Percentiles rank a stretch among this genome's conserved stretches.
Evolutionary conservation across 257 asterid genomes (phyloP).

Genomic region (Lycium ferocissimum): DNA sequence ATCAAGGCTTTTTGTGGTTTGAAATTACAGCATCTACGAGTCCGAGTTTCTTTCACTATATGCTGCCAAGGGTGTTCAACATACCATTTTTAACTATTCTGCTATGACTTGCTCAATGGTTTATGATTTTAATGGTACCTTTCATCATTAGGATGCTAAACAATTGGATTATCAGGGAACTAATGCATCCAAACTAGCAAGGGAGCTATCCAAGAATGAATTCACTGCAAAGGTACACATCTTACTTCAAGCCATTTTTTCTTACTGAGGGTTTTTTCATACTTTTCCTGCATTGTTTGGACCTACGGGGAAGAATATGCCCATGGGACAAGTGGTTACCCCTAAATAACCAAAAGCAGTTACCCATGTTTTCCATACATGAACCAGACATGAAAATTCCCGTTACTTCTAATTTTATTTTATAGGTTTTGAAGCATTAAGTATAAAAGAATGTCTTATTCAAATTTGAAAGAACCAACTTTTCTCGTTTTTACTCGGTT

Average conservation of each 20-base stretch:
- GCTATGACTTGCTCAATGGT: neutral
- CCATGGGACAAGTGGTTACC: neutral
- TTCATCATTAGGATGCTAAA: slow-evolving; percentile 42
- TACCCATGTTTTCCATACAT: neutral
- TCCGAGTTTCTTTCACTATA: neutral
- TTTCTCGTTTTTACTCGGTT: neutral
- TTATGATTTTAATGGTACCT: slow-evolving; percentile 19
- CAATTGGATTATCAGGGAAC: slow-evolving; percentile 34
- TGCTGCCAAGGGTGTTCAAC: neutral
- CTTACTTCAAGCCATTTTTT: neutral
- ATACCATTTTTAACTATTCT: neutral
- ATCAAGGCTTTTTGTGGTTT: neutral
- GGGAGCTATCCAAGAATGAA: slow-evolving; percentile 41
- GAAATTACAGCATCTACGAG: neutral
- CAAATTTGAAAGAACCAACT: neutral
- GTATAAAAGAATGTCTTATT: neutral
- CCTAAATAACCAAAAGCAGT: slow-evolving; percentile 5
- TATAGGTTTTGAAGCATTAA: neutral
- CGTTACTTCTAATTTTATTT: neutral
- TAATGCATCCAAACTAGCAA: slow-evolving; percentile 24
- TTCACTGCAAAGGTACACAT: slow-evolving; percentile 45
- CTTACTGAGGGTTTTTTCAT: neutral
- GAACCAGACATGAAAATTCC: neutral
- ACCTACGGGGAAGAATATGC: slow-evolving; percentile 6
- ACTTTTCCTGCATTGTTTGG: neutral